These are phyloP conservation scores for Penicillium verhagenii DNA, from an alignment of 495 filamentous ascomycete species.

Conservation along the genomic window DNA sequence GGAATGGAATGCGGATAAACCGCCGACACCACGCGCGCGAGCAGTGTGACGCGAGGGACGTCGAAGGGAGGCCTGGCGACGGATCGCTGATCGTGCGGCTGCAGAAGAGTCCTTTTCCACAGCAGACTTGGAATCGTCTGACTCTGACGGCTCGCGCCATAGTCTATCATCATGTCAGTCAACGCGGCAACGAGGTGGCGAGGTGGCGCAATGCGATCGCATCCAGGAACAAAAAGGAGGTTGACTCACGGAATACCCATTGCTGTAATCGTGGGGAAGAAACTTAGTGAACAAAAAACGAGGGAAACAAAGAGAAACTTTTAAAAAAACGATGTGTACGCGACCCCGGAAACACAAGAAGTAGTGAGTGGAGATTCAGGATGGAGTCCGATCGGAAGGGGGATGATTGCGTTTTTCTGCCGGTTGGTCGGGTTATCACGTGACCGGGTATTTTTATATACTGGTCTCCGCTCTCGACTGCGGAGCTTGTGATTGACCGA, in stretches of 20 bases:
- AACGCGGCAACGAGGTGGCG: conserved; percentile 14
- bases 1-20: conserved; percentile 34
- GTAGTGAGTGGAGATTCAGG: conserved; percentile 9
- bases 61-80: conserved; percentile 52
- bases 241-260: conserved; percentile 83
- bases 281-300: conserved; percentile 21
- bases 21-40: conserved; percentile 31
- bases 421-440: neutral
- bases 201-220: conserved; percentile 30
- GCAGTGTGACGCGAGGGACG: conserved; percentile 33
- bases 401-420: conserved; percentile 11
- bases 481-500: neutral
- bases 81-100: conserved; percentile 69
- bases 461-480: neutral
- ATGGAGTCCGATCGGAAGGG: conserved; percentile 18
- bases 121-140: conserved; percentile 54
- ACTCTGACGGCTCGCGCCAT: conserved; percentile 53
- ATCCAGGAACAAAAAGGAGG: conserved; percentile 12
- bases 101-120: conserved; percentile 57
- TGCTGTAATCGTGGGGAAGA: neutral
- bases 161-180: conserved; percentile 42
- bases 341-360: conserved; percentile 12
- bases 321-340: conserved; percentile 10
- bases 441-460: neutral
- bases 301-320: conserved; percentile 2